Base-by-base conservation (phyloP, 352 stramenopile genomes). In the Blastocystis sp. region DNA sequence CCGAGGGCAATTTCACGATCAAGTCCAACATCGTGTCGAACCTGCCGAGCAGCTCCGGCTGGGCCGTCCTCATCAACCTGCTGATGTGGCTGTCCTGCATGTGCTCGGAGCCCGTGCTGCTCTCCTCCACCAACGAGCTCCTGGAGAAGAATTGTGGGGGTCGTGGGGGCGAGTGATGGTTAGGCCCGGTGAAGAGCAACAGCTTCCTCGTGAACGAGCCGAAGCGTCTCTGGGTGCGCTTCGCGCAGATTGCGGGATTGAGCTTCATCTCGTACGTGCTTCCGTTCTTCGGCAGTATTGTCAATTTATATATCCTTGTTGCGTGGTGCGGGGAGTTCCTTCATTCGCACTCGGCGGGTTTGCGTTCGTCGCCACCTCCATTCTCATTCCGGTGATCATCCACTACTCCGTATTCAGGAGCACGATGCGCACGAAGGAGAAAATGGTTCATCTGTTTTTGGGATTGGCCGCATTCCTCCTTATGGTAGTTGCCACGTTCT, bases 301-400 rank as follows among this genome's bases (percentile, higher is more conserved):
- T 81, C 56, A 81, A 81, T 41, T 62, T 81, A 5, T 81, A 81
- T 81, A 81, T 81, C 71, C 71, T 81, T 79, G n/a, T 14, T 14
- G 43, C 38, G 10, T 21, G 10, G 34, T 14, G 21, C 21, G 19
- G 17, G 28, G 28, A 23, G n/a, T 17, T 65, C 71, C 71, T 81
- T 81, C 41, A 81, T 66, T n/a, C 71, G 28, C 43, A 81, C 48
- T 81, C 40, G 71, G 71, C n/a, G 71, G 71, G 10, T 81, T 81
- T 64, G 71, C 71, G 9, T 81, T 81, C 60, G 71, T 81, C 2
- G 71, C 71, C 10, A 81, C 71, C 34, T 81, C 71, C 4, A 81
- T 81, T 21, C 43, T 81, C 48, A 81, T 81, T 38, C 71, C 71
- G 17, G 71, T 81, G 14, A 41, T 81, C 11, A 64, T 81, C 48